Evolutionary conservation across 2,329 filamentous ascomycete species (phyloP), one percentile per base, ranked within the genome.

Genomic region (Calycina herbarum): DNA sequence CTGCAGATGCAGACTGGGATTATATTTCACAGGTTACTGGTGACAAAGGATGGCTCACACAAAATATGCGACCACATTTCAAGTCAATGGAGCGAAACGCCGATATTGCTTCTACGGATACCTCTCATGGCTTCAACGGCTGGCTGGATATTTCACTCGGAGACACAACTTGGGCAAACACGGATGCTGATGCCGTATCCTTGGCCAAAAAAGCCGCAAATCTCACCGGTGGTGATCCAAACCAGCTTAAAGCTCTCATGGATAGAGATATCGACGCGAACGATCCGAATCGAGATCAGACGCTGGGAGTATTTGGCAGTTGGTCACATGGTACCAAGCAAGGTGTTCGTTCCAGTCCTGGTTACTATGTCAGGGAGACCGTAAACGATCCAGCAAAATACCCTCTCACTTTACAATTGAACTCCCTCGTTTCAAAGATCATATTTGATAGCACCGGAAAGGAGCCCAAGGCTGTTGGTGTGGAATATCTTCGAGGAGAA

Each of bases 401-500:
- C 45, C 63, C 64, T n/a, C 64, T 73, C 3, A 67, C 68, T 42
- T 61, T 73, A 20, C 64, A 65, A 17, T 35, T 69, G 8, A 68
- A 73, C 42, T 70, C 67, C 10, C 64, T 81, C 27, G 79, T 79
- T 7, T 81, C 78, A 17, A 80, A 80, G 68, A 68, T 81, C 63
- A 73, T 74, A 62, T 81, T 82, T 69, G 74, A 78, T 35, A 69
- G 66, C 69, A 70, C 67, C 48, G 24, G 13, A 13, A 58, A 58
- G 17, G 20, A 64, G 38, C 78, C 78, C 57, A 75, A 73, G 65
- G 78, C 79, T 3, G 75, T 76, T 13, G 81, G 80, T 4, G 76
- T 82, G 5, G 77, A 82, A 62, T 82, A 78, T 60, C 68, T 81
- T 3, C 70, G 77, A 27, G 80, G 79, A 0, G 72, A 79, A 62